These are phyloP conservation scores for Globisporangium orthogonon DNA, from an alignment of 352 stramenopile species.

Conservation along the genomic window DNA sequence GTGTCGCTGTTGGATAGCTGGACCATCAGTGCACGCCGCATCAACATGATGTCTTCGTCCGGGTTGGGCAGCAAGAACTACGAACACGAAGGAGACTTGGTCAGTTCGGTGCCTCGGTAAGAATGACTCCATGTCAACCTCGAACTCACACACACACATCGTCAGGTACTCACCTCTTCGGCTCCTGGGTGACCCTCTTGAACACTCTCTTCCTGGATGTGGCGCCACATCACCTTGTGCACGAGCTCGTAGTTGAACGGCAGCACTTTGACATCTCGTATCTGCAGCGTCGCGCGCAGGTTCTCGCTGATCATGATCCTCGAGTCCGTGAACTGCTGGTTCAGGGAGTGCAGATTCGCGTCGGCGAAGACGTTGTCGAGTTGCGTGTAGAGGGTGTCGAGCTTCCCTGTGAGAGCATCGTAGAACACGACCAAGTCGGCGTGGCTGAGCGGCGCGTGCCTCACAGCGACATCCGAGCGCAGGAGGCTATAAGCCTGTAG, in stretches of 20 bases:
- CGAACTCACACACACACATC: not conserved
- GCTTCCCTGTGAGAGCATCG: constrained; percentile 6
- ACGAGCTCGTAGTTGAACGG: constrained; percentile 7
- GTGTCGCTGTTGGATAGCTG: not conserved
- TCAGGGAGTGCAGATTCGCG: not conserved
- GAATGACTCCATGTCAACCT: no score
- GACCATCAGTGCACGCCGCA: not conserved
- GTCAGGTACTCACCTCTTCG: not conserved
- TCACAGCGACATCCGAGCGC: not conserved
- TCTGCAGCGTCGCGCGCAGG: constrained; percentile 1
- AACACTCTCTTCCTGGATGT: not conserved
- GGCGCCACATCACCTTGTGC: not conserved
- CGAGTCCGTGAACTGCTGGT: constrained; percentile 4
- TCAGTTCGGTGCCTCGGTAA: no score
- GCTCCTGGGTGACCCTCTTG: not conserved
- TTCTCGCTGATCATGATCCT: not conserved
- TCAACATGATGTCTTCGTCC: constrained; percentile 3
- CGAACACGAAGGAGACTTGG: not conserved
- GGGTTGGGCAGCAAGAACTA: constrained; percentile 1
- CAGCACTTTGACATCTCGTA: constrained; percentile 5
- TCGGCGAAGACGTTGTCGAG: constrained; percentile 5
- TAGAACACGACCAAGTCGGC: constrained; percentile 5
- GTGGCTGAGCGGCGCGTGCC: not conserved
- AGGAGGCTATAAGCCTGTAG: not conserved
- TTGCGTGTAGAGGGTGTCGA: constrained; percentile 1